Evolutionary conservation across 441 rosid species (phyloP).

Genomic region (Oxalis stricta): DNA sequence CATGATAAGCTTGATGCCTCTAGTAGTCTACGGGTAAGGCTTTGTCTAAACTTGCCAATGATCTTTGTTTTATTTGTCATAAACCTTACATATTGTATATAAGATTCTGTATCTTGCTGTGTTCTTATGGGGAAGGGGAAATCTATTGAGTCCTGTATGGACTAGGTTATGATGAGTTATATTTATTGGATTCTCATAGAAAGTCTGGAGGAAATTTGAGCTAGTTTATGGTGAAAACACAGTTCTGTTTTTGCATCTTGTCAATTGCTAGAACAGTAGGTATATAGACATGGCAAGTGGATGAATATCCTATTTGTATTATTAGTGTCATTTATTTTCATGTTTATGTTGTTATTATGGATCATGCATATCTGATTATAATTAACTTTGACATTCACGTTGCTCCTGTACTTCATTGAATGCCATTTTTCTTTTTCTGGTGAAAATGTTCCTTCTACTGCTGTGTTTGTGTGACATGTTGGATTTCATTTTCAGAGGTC

Average conservation of each 20-base stretch:
- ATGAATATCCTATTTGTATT: background rate
- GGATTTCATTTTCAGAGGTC: constrained; percentile 29
- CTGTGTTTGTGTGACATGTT: background rate
- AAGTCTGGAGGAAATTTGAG: background rate
- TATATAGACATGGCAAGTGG: background rate
- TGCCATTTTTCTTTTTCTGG: background rate
- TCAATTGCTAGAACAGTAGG: background rate
- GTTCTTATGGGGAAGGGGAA: background rate
- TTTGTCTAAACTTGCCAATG: background rate
- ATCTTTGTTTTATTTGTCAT: background rate
- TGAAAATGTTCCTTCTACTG: background rate
- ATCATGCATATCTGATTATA: background rate
- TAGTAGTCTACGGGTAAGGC: constrained; percentile 53
- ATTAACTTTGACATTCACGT: background rate
- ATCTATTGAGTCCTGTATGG: background rate
- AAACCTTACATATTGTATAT: background rate
- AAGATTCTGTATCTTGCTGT: background rate
- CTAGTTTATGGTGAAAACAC: background rate
- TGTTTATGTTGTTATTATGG: background rate
- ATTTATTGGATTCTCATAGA: background rate
- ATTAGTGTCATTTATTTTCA: background rate
- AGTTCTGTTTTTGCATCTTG: background rate
- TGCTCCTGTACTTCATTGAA: background rate
- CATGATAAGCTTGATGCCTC: constrained; percentile 76
- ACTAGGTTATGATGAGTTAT: background rate